phyloP scores from a whole-genome alignment of 2,329 filamentous ascomycete genomes.

The Stachybotrys echinatus region DNA sequence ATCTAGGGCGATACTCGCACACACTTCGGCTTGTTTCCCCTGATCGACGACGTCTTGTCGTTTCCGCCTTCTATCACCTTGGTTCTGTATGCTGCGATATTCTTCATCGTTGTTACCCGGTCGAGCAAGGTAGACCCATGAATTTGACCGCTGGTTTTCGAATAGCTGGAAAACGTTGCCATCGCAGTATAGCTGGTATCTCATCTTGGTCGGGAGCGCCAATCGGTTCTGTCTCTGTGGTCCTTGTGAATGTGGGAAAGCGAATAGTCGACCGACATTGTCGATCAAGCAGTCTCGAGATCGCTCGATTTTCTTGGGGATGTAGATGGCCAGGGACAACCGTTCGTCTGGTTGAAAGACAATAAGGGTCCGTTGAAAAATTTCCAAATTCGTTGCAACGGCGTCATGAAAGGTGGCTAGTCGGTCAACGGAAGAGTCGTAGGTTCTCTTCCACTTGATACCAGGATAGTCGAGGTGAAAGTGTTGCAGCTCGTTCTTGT shows the following conservation, averaged over 20 bases:
- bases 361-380: constrained; percentile 34
- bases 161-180: constrained; percentile 30
- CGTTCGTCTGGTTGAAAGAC: constrained; percentile 25
- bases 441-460: constrained; percentile 32
- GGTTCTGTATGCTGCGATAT: constrained; percentile 18
- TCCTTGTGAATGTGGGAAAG: constrained; percentile 30
- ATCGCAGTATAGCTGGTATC: constrained; percentile 31
- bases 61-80: constrained; percentile 21
- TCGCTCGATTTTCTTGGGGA: constrained; percentile 25
- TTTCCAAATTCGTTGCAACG: constrained; percentile 19
- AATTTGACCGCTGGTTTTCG: constrained; percentile 25
- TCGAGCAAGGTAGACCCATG: constrained; percentile 28
- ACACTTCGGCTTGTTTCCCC: not conserved
- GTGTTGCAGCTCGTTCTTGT: constrained; percentile 18
- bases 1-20: constrained; percentile 27
- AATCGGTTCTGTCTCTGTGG: constrained; percentile 21
- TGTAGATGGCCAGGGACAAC: constrained; percentile 31
- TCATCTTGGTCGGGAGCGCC: constrained; percentile 28
- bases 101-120: constrained; percentile 22
- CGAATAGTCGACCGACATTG: constrained; percentile 27
- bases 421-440: constrained; percentile 22
- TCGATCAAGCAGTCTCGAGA: constrained; percentile 28
- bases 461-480: constrained; percentile 26
- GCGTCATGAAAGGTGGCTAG: constrained; percentile 28
- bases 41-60: not conserved